A percentile compares a stretch with the other conserved stretches of the same genome.
Evolutionary conservation across 257 asterid genomes (phyloP).

Genomic region (Salvia rosmarinus): DNA sequence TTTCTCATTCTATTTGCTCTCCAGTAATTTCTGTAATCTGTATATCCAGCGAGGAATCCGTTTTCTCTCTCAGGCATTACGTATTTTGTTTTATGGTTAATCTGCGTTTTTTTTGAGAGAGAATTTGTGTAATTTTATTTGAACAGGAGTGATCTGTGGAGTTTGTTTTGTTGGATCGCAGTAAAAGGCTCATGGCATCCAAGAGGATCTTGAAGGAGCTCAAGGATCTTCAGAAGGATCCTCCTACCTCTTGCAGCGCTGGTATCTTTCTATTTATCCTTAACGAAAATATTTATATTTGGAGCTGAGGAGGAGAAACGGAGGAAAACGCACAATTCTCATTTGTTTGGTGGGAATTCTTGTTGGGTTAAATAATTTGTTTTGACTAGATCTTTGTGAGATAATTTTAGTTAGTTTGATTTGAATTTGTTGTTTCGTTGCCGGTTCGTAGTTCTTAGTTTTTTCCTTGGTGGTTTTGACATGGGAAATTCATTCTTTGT

Average conservation of each 20-base stretch:
- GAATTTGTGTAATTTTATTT: neutral
- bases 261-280: constrained; percentile 23
- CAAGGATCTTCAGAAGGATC: constrained; percentile 51
- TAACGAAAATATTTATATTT: neutral
- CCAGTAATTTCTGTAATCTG: neutral
- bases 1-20: neutral
- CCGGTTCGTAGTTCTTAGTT: neutral
- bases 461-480: constrained; percentile 12
- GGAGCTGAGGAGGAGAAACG: neutral
- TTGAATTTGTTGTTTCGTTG: constrained; percentile 3
- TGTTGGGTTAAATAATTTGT: neutral
- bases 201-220: constrained; percentile 55
- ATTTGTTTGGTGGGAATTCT: constrained; percentile 12
- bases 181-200: constrained; percentile 44
- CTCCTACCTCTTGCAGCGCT: constrained; percentile 55
- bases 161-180: constrained; percentile 25
- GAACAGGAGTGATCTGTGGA: constrained; percentile 27
- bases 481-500: neutral
- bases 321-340: neutral
- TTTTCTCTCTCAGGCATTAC: constrained; percentile 26
- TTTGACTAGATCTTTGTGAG: constrained; percentile 1
- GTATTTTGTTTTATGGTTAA: neutral
- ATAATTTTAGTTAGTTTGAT: neutral
- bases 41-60: constrained; percentile 23
- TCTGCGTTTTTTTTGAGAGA: neutral